These are phyloP conservation scores for Serendipita sp. DNA, from an alignment of 768 basidiomycete genomes.

Conservation along the genomic window DNA sequence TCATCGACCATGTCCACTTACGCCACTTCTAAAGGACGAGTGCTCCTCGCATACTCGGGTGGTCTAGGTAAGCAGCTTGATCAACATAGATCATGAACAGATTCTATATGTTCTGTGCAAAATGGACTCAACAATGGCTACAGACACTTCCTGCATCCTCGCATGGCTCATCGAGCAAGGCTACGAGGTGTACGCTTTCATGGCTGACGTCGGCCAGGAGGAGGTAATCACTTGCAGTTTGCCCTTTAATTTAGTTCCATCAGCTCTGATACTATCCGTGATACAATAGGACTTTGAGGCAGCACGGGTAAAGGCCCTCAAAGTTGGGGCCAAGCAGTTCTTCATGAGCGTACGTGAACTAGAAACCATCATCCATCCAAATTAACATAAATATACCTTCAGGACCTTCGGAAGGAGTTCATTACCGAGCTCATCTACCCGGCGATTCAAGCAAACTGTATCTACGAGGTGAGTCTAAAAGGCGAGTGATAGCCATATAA, in stretches of 20 bases:
- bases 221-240: constrained; percentile 31
- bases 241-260: neutral
- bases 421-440: constrained; percentile 94
- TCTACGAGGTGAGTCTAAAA: constrained; percentile 62
- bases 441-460: constrained; percentile 94
- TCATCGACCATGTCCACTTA: neutral
- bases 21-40: constrained; percentile 46
- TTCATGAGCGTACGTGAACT: constrained; percentile 50
- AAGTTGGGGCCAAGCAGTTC: constrained; percentile 91
- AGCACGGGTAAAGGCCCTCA: constrained; percentile 74
- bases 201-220: constrained; percentile 90
- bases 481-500: neutral
- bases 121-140: neutral
- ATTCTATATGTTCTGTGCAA: neutral
- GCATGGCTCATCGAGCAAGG: constrained; percentile 98
- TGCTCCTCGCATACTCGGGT: constrained; percentile 94
- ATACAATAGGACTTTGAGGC: constrained; percentile 70
- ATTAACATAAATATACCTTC: neutral
- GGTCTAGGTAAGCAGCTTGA: constrained; percentile 59
- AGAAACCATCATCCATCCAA: neutral
- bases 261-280: neutral
- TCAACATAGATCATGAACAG: neutral
- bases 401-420: constrained; percentile 93
- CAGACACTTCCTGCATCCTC: constrained; percentile 97
- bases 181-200: constrained; percentile 93